A percentile compares a stretch with the other conserved stretches of the same genome.
These are phyloP conservation scores for Lojkania enalia DNA, from an alignment of 2,329 filamentous ascomycete species.

Conservation along the genomic window DNA sequence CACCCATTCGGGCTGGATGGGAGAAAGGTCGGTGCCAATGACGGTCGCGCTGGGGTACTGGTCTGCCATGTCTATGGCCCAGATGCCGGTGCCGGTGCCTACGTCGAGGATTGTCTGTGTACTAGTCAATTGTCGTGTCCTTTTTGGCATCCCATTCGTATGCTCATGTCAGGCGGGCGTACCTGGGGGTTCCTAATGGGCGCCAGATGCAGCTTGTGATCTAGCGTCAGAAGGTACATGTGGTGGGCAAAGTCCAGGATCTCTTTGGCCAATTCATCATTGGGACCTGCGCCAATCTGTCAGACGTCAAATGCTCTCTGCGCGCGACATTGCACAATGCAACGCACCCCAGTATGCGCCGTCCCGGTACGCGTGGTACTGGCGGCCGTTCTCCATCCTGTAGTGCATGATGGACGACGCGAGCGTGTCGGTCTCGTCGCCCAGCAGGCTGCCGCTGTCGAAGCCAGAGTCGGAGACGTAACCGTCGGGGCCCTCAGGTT, in stretches of 20 bases:
- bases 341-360: slow-evolving; percentile 37
- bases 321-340: slow-evolving; percentile 2
- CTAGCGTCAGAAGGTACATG: slow-evolving; percentile 42
- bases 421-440: slow-evolving; percentile 41
- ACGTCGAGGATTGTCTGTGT: slow-evolving; percentile 35
- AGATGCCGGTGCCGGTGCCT: slow-evolving; percentile 44
- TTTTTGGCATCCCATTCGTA: no score
- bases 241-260: slow-evolving; percentile 50
- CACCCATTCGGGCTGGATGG: slow-evolving; percentile 54
- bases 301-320: slow-evolving; percentile 6
- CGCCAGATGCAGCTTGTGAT: slow-evolving; percentile 40
- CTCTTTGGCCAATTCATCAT: slow-evolving; percentile 49
- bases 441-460: slow-evolving; percentile 41
- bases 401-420: slow-evolving; percentile 41
- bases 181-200: slow-evolving; percentile 33
- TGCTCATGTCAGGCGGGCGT: not conserved
- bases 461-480: slow-evolving; percentile 39
- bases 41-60: slow-evolving; percentile 34
- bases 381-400: slow-evolving; percentile 43
- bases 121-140: not conserved
- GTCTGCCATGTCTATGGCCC: slow-evolving; percentile 40
- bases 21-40: slow-evolving; percentile 53
- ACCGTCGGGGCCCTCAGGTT: slow-evolving; percentile 12
- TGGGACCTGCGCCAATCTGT: slow-evolving; percentile 36
- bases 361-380: slow-evolving; percentile 44